phyloP scores from a whole-genome alignment of 768 basidiomycete genomes.

The Lentinus tigrinus region DNA sequence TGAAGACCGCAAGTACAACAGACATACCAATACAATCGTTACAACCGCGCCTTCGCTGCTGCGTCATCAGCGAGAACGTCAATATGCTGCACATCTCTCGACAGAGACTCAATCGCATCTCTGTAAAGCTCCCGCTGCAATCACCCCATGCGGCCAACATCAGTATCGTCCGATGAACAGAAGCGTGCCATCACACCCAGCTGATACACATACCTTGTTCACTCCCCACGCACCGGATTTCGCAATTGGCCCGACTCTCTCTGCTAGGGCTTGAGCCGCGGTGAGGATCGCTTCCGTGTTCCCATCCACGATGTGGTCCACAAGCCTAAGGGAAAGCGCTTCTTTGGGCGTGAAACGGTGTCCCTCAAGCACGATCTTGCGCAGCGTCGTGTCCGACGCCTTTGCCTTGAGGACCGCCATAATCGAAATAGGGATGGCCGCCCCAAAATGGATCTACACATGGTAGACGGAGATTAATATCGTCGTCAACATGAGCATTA shows the following conservation, averaged over 20 bases:
- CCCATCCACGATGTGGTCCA: slow-evolving; percentile 69
- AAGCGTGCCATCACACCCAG: not conserved
- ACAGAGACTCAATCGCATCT: slow-evolving; percentile 44
- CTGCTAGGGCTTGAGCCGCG: slow-evolving; percentile 64
- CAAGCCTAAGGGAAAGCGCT: slow-evolving; percentile 59
- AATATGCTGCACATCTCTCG: slow-evolving; percentile 35
- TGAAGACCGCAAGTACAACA: not conserved
- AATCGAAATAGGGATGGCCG: slow-evolving; percentile 74
- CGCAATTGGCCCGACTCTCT: slow-evolving; percentile 49
- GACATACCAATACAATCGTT: not conserved
- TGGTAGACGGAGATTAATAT: not conserved
- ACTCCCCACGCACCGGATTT: slow-evolving; percentile 67
- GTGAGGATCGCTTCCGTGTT: slow-evolving; percentile 57
- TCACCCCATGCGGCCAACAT: not conserved
- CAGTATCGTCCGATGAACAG: not conserved
- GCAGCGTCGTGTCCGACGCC: slow-evolving; percentile 54
- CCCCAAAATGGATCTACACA: slow-evolving; percentile 74
- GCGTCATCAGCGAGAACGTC: slow-evolving; percentile 46
- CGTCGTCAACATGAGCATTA: not conserved
- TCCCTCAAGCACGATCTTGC: slow-evolving; percentile 79
- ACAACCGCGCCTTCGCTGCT: slow-evolving; percentile 47
- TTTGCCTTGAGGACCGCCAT: slow-evolving; percentile 63
- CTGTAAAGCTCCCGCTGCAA: slow-evolving; percentile 54
- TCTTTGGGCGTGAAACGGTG: slow-evolving; percentile 76
- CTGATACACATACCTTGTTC: slow-evolving; percentile 52